These are phyloP conservation scores for Yamadazyma endophytica DNA, from an alignment of 805 yeast species.

Conservation along the genomic window DNA sequence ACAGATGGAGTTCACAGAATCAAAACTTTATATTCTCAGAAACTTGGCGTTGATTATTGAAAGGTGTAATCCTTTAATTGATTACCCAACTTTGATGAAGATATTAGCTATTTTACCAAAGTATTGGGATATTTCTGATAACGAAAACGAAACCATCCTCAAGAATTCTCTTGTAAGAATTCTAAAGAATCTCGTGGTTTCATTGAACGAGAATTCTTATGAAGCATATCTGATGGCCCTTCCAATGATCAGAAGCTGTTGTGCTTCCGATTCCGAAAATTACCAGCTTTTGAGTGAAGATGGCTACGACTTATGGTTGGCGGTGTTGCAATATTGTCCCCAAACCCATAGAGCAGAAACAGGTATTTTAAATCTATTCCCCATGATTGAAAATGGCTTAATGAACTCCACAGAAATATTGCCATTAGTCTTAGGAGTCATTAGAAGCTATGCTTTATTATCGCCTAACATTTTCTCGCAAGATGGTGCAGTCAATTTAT, in stretches of 20 bases:
- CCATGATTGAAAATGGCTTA: constrained; percentile 54
- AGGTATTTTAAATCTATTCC: constrained; percentile 44
- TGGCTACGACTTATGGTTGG: constrained; percentile 81
- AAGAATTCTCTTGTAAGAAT: constrained; percentile 45
- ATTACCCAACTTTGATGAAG: constrained; percentile 46
- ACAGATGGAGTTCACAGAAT: constrained; percentile 59
- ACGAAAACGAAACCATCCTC: constrained; percentile 38
- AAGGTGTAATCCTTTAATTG: constrained; percentile 61
- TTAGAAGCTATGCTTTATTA: constrained; percentile 58
- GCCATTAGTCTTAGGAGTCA: constrained; percentile 56
- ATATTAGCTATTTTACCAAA: constrained; percentile 58
- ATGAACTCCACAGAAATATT: constrained; percentile 70
- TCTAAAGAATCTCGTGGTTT: constrained; percentile 50
- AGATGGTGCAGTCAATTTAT: constrained; percentile 36
- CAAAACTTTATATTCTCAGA: constrained; percentile 69
- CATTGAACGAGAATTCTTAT: constrained; percentile 52
- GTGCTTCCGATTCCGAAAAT: constrained; percentile 36
- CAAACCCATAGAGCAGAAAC: constrained; percentile 12
- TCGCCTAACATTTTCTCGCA: constrained; percentile 38
- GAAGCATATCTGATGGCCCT: constrained; percentile 51
- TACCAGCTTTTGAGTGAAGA: constrained; percentile 72
- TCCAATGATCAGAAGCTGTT: constrained; percentile 65
- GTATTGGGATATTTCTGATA: constrained; percentile 65
- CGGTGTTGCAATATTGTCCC: constrained; percentile 62
- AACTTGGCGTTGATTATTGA: constrained; percentile 61